Evolutionary conservation across 345 rosid genomes (phyloP), one percentile per base, ranked within the genome.

Genomic region (Barbarea vulgaris): DNA sequence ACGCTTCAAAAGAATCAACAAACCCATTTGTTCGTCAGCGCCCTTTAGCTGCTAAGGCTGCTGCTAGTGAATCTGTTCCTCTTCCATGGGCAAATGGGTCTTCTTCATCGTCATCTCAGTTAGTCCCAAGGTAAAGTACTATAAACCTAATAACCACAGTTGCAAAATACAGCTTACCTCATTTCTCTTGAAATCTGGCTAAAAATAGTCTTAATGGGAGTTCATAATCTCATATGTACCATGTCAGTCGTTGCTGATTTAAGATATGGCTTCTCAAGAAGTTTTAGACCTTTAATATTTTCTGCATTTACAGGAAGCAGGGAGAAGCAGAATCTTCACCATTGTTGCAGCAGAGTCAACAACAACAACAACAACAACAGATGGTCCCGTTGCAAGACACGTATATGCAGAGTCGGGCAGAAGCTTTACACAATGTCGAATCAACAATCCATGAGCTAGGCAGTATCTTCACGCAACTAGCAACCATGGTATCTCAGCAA

Each of bases 401-500:
- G 31, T 88, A 90, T 82, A 88, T 90, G 96, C 93, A 88, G 80
- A 86, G 94, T 74, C 83, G 93, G 13, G 94, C 94, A 56, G 90
- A 88, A 83, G 94, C 94, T 36, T 83, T 91, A 65, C 94, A 85
- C 59, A 88, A 86, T 36, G 92, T 91, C 10, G 94, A 91, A 84
- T 88, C 97, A 72, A 91, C 97, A 33, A 88, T 91, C 81, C 97
- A 91, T 50, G 97, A 91, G 76, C 81, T 88, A 55, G 17, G 92
- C 81, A 83, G 33, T 78, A 91, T 91, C 62, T 91, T 91, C 75
- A 87, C 91, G 6, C 97, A 91, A 77, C 83, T 91, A 33, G 93
- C 93, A 57, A 88, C 90, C 44, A 86, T 91, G 90, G 94, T 91
- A 66, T 88, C 97, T 65, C 97, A 91, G 72, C 97, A 91, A 83